These are phyloP conservation scores for Colletotrichum sp. DNA, from an alignment of 2,329 filamentous ascomycete genomes.

Conservation along the genomic window DNA sequence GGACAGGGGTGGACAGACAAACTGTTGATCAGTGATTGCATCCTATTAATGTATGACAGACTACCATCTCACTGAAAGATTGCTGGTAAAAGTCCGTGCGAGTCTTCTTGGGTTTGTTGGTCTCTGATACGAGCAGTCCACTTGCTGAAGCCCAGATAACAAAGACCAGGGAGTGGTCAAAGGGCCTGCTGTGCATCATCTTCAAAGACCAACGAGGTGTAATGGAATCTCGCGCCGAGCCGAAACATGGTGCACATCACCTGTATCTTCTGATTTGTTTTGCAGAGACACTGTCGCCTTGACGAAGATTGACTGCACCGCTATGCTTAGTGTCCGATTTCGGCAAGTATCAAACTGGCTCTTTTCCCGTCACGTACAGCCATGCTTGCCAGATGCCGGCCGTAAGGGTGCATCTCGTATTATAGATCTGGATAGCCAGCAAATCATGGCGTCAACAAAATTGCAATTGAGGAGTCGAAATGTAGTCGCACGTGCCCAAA, in stretches of 20 bases:
- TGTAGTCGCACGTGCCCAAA: background rate
- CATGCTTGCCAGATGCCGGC: background rate
- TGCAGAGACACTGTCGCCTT: background rate
- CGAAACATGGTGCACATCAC: background rate
- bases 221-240: background rate
- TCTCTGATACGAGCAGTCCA: background rate
- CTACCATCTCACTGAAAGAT: background rate
- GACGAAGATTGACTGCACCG: background rate
- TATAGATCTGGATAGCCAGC: background rate
- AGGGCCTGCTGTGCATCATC: background rate
- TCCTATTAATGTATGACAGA: background rate
- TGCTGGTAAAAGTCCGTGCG: background rate
- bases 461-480: background rate
- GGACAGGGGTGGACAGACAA: background rate
- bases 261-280: fast-evolving
- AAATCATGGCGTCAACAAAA: background rate
- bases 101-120: background rate
- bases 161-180: background rate
- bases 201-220: background rate
- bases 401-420: background rate
- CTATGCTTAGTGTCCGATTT: background rate
- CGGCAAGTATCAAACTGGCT: background rate
- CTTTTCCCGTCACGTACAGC: background rate
- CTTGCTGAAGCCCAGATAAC: background rate
- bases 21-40: background rate